phyloP scores from a whole-genome alignment of 2,329 filamentous ascomycete species.

The Fusarium abutilonis region DNA sequence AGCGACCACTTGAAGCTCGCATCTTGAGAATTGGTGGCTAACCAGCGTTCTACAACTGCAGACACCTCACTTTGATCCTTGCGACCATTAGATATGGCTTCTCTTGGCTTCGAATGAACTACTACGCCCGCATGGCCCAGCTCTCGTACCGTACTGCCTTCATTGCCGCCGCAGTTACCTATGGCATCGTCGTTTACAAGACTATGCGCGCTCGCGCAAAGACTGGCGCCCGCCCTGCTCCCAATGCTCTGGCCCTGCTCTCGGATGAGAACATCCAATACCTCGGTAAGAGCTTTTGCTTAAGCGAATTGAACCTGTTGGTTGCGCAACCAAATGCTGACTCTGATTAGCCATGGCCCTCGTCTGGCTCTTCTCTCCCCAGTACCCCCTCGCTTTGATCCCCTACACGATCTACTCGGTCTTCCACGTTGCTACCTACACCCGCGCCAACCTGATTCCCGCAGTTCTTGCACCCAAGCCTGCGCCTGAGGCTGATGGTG shows the following conservation, averaged over 20 bases:
- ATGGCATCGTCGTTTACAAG: constrained; percentile 99
- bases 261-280: constrained; percentile 98
- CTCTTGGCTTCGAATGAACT: constrained; percentile 91
- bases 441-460: constrained; percentile 90
- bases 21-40: constrained; percentile 18
- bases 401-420: constrained; percentile 97
- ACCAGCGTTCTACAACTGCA: constrained; percentile 50
- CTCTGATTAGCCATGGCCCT: constrained; percentile 79
- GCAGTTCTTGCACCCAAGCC: constrained; percentile 76
- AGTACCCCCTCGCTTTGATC: constrained; percentile 88
- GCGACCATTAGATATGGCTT: constrained; percentile 83
- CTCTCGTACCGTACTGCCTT: constrained; percentile 93
- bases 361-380: constrained; percentile 91
- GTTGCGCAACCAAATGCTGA: constrained; percentile 8
- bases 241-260: constrained; percentile 71
- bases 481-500: constrained; percentile 64
- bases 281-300: constrained; percentile 71
- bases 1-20: constrained; percentile 4
- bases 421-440: constrained; percentile 98
- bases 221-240: constrained; percentile 70
- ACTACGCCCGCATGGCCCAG: constrained; percentile 77
- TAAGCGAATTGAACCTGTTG: not conserved
- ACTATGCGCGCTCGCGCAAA: constrained; percentile 87
- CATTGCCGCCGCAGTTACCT: constrained; percentile 86
- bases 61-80: constrained; percentile 87